A percentile compares a stretch with the other conserved stretches of the same genome.
These are phyloP conservation scores for Tolypocladium album DNA, from an alignment of 2,329 filamentous ascomycete species.

Conservation along the genomic window DNA sequence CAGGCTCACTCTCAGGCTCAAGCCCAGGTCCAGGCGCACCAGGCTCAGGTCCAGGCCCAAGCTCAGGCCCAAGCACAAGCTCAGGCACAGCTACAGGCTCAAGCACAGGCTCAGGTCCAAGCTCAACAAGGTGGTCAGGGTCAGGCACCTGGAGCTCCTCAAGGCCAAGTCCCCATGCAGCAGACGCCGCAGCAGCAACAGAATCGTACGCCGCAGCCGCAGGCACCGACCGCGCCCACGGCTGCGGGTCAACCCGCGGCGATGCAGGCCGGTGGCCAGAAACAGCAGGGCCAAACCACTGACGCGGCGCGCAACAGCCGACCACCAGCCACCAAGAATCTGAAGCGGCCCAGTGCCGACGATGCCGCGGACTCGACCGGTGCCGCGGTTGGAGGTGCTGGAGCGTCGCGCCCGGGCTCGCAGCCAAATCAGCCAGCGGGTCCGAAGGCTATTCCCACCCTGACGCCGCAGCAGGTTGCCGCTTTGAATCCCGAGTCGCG, in stretches of 20 bases:
- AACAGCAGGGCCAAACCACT: conserved; percentile 14
- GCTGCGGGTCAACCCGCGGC: conserved; percentile 30
- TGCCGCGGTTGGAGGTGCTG: conserved; percentile 7
- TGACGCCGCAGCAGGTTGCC: conserved; percentile 25
- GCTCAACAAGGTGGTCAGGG: conserved; percentile 24
- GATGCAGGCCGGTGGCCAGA: conserved; percentile 18
- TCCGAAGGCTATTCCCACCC: conserved; percentile 11
- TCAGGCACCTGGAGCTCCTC: conserved; percentile 30
- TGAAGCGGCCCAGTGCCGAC: conserved; percentile 41
- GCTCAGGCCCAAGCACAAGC: conserved; percentile 24
- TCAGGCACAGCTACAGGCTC: conserved; percentile 18
- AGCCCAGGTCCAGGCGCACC: conserved; percentile 5
- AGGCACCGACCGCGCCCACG: conserved; percentile 25
- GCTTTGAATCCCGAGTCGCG: conserved; percentile 33
- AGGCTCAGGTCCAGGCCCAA: conserved; percentile 19
- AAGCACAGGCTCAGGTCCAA: conserved; percentile 22
- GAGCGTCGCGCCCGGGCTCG: conserved; percentile 10
- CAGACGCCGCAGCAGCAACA: conserved; percentile 45
- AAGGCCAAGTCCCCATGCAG: conserved; percentile 43
- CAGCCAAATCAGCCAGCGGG: conserved; percentile 13
- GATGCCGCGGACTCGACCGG: conserved; percentile 24
- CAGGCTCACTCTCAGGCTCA: conserved; percentile 7
- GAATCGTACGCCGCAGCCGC: conserved; percentile 24
- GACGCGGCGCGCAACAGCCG: conserved; percentile 14
- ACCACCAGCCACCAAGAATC: conserved; percentile 25